Evolutionary conservation across 2,329 filamentous ascomycete genomes (phyloP).

Genomic region (Ascochyta koolunga): DNA sequence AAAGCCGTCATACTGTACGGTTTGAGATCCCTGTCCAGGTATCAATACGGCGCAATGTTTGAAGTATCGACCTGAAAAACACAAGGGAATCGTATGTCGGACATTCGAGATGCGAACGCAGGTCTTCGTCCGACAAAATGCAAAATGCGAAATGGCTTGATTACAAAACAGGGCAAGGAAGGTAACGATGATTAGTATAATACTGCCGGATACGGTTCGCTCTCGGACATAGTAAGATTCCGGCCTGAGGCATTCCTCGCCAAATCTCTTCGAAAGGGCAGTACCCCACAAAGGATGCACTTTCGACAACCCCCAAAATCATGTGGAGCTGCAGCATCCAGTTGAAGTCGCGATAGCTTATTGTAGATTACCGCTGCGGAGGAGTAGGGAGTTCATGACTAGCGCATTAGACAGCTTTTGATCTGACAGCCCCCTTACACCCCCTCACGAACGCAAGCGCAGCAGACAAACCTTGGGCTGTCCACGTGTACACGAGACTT

Average conservation of each 20-base stretch:
- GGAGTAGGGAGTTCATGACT: not conserved
- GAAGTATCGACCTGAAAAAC: conserved; percentile 4
- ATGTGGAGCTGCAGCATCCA: not conserved
- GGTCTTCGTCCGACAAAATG: not conserved
- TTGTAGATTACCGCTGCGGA: not conserved
- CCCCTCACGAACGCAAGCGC: no score
- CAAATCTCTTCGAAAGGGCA: not conserved
- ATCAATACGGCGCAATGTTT: not conserved
- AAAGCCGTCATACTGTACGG: conserved; percentile 16
- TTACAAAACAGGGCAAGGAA: conserved; percentile 39
- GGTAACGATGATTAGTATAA: conserved; percentile 27
- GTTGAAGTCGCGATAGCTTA: not conserved
- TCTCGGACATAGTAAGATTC: no score
- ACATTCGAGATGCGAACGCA: not conserved
- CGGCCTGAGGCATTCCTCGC: not conserved
- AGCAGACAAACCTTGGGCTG: no score
- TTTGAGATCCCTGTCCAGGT: not conserved
- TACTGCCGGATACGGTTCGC: conserved; percentile 2
- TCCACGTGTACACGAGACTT: no score
- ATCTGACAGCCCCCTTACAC: no score
- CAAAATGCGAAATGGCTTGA: conserved; percentile 24
- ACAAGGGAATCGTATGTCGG: conserved; percentile 6
- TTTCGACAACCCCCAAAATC: not conserved
- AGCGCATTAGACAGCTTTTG: no score
- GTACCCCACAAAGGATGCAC: not conserved